phyloP scores from a whole-genome alignment of 306 rosid genomes.

The Luffa acutangula region DNA sequence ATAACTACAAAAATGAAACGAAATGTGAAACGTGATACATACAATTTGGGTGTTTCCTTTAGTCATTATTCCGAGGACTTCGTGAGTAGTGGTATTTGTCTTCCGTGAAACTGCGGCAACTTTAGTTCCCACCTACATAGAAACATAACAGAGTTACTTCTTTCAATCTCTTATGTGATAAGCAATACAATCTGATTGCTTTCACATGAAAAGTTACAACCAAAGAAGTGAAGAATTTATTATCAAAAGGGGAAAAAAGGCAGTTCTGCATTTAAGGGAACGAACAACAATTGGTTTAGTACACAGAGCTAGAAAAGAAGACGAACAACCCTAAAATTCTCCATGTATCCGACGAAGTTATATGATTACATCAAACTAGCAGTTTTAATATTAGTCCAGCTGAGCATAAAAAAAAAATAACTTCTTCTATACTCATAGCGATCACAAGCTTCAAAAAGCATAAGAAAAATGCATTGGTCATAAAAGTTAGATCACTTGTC shows the following conservation, averaged over 20 bases:
- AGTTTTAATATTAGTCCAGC: background rate
- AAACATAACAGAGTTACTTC: background rate
- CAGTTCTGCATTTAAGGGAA: background rate
- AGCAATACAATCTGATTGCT: background rate
- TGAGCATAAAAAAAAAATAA: background rate
- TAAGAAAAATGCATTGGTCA: background rate
- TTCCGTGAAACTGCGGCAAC: slow-evolving; percentile 93
- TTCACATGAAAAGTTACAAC: background rate
- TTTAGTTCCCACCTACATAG: slow-evolving; percentile 80
- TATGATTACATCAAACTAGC: background rate
- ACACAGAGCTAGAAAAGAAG: background rate
- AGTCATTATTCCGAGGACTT: slow-evolving; percentile 81
- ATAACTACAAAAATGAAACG: background rate
- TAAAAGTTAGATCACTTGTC: background rate
- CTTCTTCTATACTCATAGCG: background rate
- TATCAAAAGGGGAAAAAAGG: background rate
- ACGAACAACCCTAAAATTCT: background rate
- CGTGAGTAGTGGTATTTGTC: slow-evolving; percentile 96
- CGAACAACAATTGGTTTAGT: background rate
- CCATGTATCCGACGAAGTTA: background rate
- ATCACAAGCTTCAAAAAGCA: background rate
- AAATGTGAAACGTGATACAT: slow-evolving; percentile 22
- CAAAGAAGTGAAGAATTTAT: background rate
- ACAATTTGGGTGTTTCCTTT: slow-evolving; percentile 86
- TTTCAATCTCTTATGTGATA: background rate